These are phyloP conservation scores for Eryngium alpinum DNA, from an alignment of 140 eudicot species.

Conservation along the genomic window DNA sequence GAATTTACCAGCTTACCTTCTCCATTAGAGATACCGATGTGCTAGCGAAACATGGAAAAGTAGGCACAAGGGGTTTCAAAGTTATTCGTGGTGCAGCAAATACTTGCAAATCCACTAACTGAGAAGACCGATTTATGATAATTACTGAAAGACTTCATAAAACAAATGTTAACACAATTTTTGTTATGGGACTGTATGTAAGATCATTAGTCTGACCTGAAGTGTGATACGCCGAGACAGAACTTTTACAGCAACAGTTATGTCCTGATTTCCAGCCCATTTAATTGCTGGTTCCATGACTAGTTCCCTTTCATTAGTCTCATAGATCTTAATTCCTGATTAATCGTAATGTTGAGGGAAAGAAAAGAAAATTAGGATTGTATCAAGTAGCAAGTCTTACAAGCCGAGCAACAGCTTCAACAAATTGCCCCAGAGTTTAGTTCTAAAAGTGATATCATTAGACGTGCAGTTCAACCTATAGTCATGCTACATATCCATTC, in stretches of 20 bases:
- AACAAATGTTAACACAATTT: background rate
- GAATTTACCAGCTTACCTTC: slow-evolving; percentile 38
- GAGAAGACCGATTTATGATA: slow-evolving; percentile 9
- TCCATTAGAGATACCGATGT: slow-evolving; percentile 71
- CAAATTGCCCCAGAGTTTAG: background rate
- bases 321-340: slow-evolving; percentile 66
- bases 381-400: background rate
- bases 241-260: slow-evolving; percentile 43
- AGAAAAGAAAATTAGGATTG: background rate
- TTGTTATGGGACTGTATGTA: background rate
- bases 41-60: slow-evolving; percentile 72
- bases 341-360: background rate
- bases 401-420: background rate
- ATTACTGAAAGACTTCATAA: slow-evolving; percentile 6
- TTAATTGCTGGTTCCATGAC: slow-evolving; percentile 79
- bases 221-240: slow-evolving; percentile 39
- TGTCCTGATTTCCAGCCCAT: slow-evolving; percentile 95
- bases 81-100: slow-evolving; percentile 60
- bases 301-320: slow-evolving; percentile 74
- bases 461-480: background rate
- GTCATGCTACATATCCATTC: background rate
- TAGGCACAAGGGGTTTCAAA: slow-evolving; percentile 76
- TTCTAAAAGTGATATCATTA: background rate
- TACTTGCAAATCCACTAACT: slow-evolving; percentile 89
- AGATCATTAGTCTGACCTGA: slow-evolving; percentile 50